Evolutionary conservation across 345 rosid genomes (phyloP), one percentile per base, ranked within the genome.

Genomic region (Litchi chinensis): DNA sequence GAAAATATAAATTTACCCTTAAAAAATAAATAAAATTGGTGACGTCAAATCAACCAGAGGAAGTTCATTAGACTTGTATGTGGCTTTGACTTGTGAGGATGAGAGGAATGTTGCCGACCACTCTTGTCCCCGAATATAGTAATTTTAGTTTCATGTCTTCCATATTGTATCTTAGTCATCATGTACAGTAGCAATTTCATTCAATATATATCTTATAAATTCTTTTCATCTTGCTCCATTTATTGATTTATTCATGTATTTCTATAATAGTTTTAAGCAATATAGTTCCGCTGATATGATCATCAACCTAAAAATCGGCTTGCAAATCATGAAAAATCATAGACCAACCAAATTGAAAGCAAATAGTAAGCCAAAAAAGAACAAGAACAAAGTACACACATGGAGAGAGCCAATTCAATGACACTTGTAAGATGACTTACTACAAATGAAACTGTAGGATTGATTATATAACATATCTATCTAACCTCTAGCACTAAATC

Each of bases 391-490:
- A n/a, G 40, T 54, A 46, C 11, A 8, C 11, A 76, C 22, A 39
- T 71, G n/a, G 46, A 54, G 18, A 46, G 50, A 43, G 18, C 62
- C 46, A 18, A 65, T 60, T 37, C 65, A 67, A 67, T 54, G 41
- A 56, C 57, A 56, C 21, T 68, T 21, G 41, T 26, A 39, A 67
- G 37, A 32, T 32, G 41, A 22, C 24, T 40, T 26, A 41, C 48
- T 76, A 52, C 79, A 52, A 15, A n/a, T 52, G 15, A 65, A 76
- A n/a, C 19, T 65, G 8, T 68, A 44, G 28, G 28, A 26, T 26
- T 16, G 60, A 43, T 43, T 74, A 48, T 65, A 32, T 15, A 39
- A 39, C 64, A 75, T 52, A 64, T 44, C 63, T 26, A 65, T 19
- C 15, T 44, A 6, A 16, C 15, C 28, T 46, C 28, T 22, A 37